Base-by-base conservation (phyloP, 306 rosid genomes). In the Pueraria montana region DNA sequence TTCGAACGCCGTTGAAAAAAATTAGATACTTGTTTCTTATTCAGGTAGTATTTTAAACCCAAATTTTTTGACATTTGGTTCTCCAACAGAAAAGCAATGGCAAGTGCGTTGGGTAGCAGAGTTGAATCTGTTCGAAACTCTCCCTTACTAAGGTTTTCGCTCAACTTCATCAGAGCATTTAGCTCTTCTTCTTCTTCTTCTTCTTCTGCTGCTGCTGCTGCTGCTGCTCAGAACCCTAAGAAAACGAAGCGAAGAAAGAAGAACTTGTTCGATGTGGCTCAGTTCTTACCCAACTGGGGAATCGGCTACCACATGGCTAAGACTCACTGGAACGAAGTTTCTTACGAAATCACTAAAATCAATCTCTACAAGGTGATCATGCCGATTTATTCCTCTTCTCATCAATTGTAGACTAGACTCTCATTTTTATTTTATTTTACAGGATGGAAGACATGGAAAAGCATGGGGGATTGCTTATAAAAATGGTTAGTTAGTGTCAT, bases 391-490 rank as follows among this genome's bases (percentile, higher is more conserved):
- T 4, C 2, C 20, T 23, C 53, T 34, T 34, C 40, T 34, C 40
- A 34, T 30, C 4, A 30, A 30, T 30, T 30, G 4, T 30, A 30
- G 34, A 30, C 11, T 3, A 49, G 8, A 30, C 34, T 30, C 34
- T 34, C 40, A 38, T 48, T 71, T 38, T 62, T 23, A 16, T 14
- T 52, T 52, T 64, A 2, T 62, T 38, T 38, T 8, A 36, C 43
- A 96, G 99, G 97, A 87, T 85, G 98, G 97, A 64, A 91, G 61
- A 56, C 98, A 96, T 85, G 98, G 99, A 50, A 96, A 96, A 86
- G 98, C 99, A 12, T 96, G 99, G 99, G 99, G 99, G 23, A 18
- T 96, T 46, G 97, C 88, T 89, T 80, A 94, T 77, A 96, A 92
- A 87, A 87, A 90, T 59, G 99, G 99, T 94, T 70, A 79, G 97